Conservation (phyloP, 2,329 filamentous ascomycete genomes). For the Grosmannia clavigera region DNA sequence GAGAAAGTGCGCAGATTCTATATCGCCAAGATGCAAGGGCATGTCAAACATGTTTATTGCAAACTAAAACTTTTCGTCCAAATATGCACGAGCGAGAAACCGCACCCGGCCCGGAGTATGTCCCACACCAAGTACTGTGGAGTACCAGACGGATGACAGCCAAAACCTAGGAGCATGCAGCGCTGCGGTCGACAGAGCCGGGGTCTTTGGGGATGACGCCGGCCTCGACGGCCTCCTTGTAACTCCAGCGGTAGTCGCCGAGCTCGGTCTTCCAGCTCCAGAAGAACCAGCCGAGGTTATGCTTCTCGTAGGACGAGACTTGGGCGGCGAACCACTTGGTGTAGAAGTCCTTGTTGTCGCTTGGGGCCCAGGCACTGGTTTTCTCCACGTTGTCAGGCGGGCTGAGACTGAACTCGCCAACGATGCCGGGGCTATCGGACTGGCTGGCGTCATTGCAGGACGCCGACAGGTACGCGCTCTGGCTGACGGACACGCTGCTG, state of each 20-base stretch:
- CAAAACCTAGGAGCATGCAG: background rate
- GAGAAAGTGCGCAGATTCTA: no score
- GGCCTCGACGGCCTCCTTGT: slow-evolving; percentile 9
- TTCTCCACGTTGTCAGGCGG: slow-evolving; percentile 35
- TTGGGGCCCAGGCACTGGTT: slow-evolving; percentile 28
- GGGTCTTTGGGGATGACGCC: slow-evolving; percentile 8
- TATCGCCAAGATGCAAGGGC: no score
- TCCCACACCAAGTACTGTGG: no score
- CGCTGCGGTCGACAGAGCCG: slow-evolving; percentile 1
- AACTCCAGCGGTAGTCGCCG: slow-evolving; percentile 27
- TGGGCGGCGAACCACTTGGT: slow-evolving; percentile 31
- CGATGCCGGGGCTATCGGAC: slow-evolving; percentile 32
- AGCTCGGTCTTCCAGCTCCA: slow-evolving; percentile 41
- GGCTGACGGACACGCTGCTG: slow-evolving; percentile 21
- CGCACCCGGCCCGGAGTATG: no score
- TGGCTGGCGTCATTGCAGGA: slow-evolving; percentile 36
- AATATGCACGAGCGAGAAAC: no score
- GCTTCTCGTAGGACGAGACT: slow-evolving; percentile 27
- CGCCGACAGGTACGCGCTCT: slow-evolving; percentile 35
- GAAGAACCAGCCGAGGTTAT: slow-evolving; percentile 34
- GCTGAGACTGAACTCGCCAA: slow-evolving; percentile 47
- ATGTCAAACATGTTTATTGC: no score
- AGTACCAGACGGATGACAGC: no score
- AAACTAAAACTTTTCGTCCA: no score
- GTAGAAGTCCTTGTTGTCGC: slow-evolving; percentile 36